phyloP scores from a whole-genome alignment of 2,329 filamentous ascomycete genomes.

The Botrytis sinoallii region DNA sequence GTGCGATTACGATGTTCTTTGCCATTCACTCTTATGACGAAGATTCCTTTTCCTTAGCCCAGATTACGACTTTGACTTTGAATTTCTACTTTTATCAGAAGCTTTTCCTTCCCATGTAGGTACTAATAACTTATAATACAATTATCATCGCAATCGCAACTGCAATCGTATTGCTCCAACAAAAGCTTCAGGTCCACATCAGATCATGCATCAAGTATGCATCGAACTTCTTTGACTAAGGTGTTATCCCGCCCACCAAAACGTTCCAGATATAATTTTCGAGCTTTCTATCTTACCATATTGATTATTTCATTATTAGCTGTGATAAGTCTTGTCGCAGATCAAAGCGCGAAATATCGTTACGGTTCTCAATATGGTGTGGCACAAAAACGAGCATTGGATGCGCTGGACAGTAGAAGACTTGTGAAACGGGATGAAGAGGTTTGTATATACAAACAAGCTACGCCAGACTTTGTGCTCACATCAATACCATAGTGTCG shows the following conservation, averaged over 20 bases:
- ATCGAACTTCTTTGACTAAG: slow-evolving; percentile 24
- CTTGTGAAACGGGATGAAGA: slow-evolving; percentile 37
- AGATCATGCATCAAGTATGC: slow-evolving; percentile 33
- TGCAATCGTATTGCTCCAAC: background rate
- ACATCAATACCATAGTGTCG: slow-evolving; percentile 56
- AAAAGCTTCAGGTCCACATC: background rate
- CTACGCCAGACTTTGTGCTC: slow-evolving; percentile 3
- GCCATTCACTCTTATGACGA: slow-evolving; percentile 8
- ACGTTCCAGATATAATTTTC: slow-evolving; percentile 33
- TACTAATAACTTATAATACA: background rate
- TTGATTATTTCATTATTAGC: slow-evolving; percentile 34
- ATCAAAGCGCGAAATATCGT: slow-evolving; percentile 34
- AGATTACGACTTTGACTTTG: background rate
- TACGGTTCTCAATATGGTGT: slow-evolving; percentile 33
- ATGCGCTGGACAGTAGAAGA: slow-evolving; percentile 28
- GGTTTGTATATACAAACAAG: slow-evolving; percentile 25
- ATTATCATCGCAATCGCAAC: background rate
- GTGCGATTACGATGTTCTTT: background rate
- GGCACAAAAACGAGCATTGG: slow-evolving; percentile 32
- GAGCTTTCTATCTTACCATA: slow-evolving; percentile 37
- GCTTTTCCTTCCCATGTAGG: background rate
- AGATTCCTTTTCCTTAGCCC: background rate
- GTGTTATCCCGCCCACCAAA: slow-evolving; percentile 20
- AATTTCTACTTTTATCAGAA: background rate
- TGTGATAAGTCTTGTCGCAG: slow-evolving; percentile 34